Conservation (phyloP, 2,329 filamentous ascomycete species). For the Penicillium sp. region DNA sequence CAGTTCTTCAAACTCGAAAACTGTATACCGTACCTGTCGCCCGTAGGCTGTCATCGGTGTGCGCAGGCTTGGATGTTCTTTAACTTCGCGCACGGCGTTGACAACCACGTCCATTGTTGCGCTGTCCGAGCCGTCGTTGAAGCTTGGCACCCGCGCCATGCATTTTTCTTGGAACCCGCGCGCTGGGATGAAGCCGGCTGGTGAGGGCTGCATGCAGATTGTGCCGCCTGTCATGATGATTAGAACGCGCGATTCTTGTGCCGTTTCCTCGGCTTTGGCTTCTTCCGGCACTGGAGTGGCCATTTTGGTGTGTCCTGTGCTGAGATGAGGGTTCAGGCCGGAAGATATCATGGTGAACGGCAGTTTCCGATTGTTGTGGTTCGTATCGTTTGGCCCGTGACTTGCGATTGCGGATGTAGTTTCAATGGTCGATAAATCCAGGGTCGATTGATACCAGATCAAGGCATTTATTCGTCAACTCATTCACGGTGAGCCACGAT, state of each 20-base stretch:
- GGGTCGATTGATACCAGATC: neutral
- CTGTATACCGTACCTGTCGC: conserved; percentile 76
- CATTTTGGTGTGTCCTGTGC: conserved; percentile 14
- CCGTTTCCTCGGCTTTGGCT: conserved; percentile 18
- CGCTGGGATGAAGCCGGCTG: conserved; percentile 75
- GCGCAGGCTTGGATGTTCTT: conserved; percentile 65
- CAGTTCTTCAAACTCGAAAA: conserved; percentile 78
- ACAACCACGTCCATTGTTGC: conserved; percentile 55
- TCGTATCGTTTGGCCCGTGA: neutral
- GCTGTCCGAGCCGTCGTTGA: conserved; percentile 71
- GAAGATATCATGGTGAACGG: neutral
- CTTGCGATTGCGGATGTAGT: neutral
- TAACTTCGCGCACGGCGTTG: conserved; percentile 47
- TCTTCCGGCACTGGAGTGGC: conserved; percentile 21
- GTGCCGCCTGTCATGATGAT: conserved; percentile 79
- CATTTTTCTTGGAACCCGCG: conserved; percentile 77
- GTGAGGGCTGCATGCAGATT: conserved; percentile 88
- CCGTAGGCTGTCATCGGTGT: conserved; percentile 79
- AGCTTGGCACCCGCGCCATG: conserved; percentile 76
- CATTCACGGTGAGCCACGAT: neutral
- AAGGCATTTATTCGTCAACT: conserved; percentile 4
- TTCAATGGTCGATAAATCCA: neutral
- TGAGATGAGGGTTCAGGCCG: neutral
- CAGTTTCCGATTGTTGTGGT: neutral
- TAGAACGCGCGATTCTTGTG: conserved; percentile 74